Base-by-base conservation (phyloP, 306 rosid genomes). In the Vigna mungo region DNA sequence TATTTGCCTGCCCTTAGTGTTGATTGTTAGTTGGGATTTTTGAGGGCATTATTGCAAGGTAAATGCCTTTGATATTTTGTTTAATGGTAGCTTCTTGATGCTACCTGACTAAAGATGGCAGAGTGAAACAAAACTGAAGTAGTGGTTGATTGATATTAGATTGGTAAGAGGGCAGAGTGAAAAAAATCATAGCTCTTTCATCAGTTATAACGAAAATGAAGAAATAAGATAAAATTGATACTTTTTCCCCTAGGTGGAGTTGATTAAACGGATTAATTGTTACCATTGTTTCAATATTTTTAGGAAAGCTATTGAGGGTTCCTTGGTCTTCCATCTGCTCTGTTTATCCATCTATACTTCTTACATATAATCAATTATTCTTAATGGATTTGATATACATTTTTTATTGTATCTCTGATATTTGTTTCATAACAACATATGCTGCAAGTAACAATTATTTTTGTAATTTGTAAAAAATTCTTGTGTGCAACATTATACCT, bases 1-100 rank as follows among this genome's bases (percentile, higher is more conserved):
- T 9, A 9, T n/a, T 30, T 17, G 4, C 15, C 14, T 5, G 4
- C 15, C 14, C 7, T 37, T 64, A 27, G 48, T 71, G 59, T 65
- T 32, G 68, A 59, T 63, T 60, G 75, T 80, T 60, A 32, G 41
- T 67, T 47, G 47, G 9, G 51, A 64, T 60, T 66, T 64, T 37
- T 74, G 67, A 55, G 15, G 34, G 27, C 54, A 66, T 25, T 74
- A 51, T 9, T 47, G 47, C 56, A 41, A 47, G 53, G 36, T 64
- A 34, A 60, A 51, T 69, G 17, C 39, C 70, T 55, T 75, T 23
- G 60, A 36, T 49, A 56, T 78, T 11, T 25, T 18, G 63, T 43
- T 68, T 61, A 7, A 27, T 59, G 17, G 10, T 49, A 30, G 34
- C 34, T 3, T 30, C 0, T 30, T 30, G 4, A 30, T 30, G 6